Conservation (phyloP, 192 early-diverging fungal species). For the Neocallimastix lanati region DNA sequence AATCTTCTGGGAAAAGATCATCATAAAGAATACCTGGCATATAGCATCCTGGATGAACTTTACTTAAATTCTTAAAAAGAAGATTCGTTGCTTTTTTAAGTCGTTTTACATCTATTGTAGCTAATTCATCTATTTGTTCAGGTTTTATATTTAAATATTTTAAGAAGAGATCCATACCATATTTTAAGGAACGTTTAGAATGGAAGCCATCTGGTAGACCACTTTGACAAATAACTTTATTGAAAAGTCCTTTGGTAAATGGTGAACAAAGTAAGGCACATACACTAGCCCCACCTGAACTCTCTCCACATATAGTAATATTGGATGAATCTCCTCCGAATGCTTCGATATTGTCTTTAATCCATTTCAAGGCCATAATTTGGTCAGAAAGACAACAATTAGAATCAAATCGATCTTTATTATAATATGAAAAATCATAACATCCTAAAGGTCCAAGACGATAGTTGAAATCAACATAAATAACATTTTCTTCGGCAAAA, state of each 20-base stretch:
- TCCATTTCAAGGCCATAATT: not conserved
- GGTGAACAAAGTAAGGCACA: not conserved
- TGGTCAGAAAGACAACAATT: not conserved
- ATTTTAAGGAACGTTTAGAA: not conserved
- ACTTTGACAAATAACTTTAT: not conserved
- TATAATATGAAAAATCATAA: constrained; percentile 2
- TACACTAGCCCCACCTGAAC: constrained; percentile 19
- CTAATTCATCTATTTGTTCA: not conserved
- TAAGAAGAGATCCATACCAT: not conserved
- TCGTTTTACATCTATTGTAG: not conserved
- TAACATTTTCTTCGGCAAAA: not conserved
- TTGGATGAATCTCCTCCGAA: constrained; percentile 40
- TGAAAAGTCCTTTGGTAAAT: not conserved
- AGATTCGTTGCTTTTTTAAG: not conserved
- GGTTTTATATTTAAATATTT: not conserved
- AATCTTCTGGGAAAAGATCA: not conserved
- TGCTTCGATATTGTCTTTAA: constrained; percentile 24
- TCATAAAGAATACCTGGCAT: not conserved
- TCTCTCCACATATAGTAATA: constrained; percentile 37
- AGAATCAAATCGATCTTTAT: not conserved
- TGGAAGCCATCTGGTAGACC: not conserved
- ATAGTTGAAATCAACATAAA: constrained; percentile 15
- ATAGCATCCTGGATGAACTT: not conserved
- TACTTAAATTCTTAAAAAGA: not conserved
- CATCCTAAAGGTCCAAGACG: constrained; percentile 18